Base-by-base conservation (phyloP, 139 green algal genomes). In the Spirogloea muscicola region DNA sequence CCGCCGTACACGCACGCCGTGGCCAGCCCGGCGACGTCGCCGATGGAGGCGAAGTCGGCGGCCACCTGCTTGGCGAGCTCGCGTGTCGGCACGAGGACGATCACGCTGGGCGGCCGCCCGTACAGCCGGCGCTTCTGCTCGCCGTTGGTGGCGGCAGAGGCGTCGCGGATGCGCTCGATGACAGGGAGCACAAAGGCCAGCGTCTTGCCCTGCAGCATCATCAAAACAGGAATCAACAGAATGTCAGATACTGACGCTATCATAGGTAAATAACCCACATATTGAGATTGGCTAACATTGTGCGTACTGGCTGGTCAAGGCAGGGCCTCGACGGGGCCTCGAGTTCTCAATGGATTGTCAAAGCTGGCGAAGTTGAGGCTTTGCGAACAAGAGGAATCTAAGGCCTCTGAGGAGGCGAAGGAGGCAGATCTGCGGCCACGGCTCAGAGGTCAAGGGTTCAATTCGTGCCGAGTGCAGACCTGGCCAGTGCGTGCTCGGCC, bases 151-250 rank as follows among this genome's bases (percentile, higher is more conserved):
- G 27, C 49, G 37, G 25, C 38, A 16, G 29, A 38, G 16, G 57
- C 33, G 7, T 34, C 33, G 21, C 46, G 5, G 29, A 97, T 78
- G 25, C 67, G 57, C 81, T 98, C 88, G 40, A 99, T 84, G 60
- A 98, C 93, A 33, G 95, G 95, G 42, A 98, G 87, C 51, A 95
- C 90, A 82, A 99, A 99, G 2, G 91, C 95, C 2, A 98, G 88
- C 25, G 95, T 99, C 84, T 99, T 99, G 72, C 95, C 95, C 69
- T 89, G 91, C 31, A 72, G 3, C 7, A 27, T 16, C 27, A 65
- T 55, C 27, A 65, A 41, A 18, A 65, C 13, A 36, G 13, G 18
- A 65, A 18, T 55, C 7, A 21, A 61, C 51, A 18, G n/a, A n/a
- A n/a, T n/a, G n/a, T n/a, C n/a, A n/a, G n/a, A n/a, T n/a, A n/a